Percentiles rank a stretch among this genome's conserved stretches.
phyloP scores from a whole-genome alignment of 345 rosid genomes.

The Citrus reticulata region DNA sequence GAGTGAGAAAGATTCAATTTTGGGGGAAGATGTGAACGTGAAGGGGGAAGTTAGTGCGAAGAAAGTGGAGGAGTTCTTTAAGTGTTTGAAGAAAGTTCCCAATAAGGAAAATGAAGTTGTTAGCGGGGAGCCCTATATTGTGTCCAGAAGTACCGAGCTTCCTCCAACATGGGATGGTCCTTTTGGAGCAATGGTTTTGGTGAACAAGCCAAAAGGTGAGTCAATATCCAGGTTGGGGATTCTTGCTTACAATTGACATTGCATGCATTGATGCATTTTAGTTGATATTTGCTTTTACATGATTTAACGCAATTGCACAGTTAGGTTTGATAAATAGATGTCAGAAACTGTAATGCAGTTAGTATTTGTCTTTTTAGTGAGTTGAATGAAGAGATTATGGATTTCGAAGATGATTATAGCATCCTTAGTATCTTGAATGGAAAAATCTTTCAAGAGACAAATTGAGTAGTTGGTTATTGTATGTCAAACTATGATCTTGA shows the following conservation, averaged over 20 bases:
- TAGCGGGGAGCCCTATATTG: conserved; percentile 67
- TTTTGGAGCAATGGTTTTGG: conserved; percentile 72
- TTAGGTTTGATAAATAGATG: not conserved
- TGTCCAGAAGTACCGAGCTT: conserved; percentile 65
- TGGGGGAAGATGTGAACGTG: conserved; percentile 13
- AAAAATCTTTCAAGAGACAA: not conserved
- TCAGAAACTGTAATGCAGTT: not conserved
- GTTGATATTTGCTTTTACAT: not conserved
- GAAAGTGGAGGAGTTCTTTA: conserved; percentile 86
- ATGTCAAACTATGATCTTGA: not conserved
- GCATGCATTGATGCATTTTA: not conserved
- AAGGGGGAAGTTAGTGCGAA: conserved; percentile 53
- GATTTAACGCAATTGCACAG: not conserved
- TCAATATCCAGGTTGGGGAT: not conserved
- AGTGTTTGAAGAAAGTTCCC: conserved; percentile 74
- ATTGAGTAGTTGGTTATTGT: not conserved
- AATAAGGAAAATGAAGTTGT: conserved; percentile 45
- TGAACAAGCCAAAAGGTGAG: conserved; percentile 93
- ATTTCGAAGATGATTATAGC: not conserved
- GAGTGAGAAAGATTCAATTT: conserved; percentile 7
- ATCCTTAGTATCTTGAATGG: not conserved
- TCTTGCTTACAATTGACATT: not conserved
- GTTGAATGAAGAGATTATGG: not conserved
- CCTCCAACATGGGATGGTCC: conserved; percentile 92
- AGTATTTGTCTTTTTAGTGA: not conserved